phyloP scores from a whole-genome alignment of 2,329 filamentous ascomycete species.

The Rutstroemia sydowiana region DNA sequence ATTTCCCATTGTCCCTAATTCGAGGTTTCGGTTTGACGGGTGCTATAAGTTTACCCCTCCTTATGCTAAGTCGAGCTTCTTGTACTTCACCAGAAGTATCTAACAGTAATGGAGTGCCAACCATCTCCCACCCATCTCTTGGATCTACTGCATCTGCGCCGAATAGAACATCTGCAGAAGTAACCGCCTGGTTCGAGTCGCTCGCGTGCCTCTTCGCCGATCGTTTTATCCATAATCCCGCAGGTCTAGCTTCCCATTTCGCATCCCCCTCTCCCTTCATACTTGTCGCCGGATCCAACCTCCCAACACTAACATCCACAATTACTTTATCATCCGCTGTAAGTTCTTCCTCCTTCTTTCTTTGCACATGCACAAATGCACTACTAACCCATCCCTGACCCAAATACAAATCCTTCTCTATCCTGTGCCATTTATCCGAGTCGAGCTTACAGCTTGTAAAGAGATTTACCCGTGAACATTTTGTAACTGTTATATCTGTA shows the following conservation, averaged over 20 bases:
- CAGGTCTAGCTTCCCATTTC: constrained; percentile 59
- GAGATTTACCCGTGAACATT: constrained; percentile 54
- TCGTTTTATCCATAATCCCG: constrained; percentile 60
- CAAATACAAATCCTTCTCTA: constrained; percentile 67
- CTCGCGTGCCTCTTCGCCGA: constrained; percentile 42
- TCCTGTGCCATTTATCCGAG: constrained; percentile 50
- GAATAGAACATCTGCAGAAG: constrained; percentile 63
- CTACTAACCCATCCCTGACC: constrained; percentile 55
- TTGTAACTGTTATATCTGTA: constrained; percentile 60
- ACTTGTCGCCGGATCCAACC: constrained; percentile 48
- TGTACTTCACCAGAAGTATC: constrained; percentile 54
- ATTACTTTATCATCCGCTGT: constrained; percentile 54
- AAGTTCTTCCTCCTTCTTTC: constrained; percentile 64
- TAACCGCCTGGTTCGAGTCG: constrained; percentile 42
- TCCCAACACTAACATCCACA: constrained; percentile 56
- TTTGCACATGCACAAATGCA: constrained; percentile 61
- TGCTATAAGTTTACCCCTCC: constrained; percentile 60
- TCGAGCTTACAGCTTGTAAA: constrained; percentile 55
- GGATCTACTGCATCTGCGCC: constrained; percentile 78
- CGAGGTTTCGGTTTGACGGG: constrained; percentile 64
- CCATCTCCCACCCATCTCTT: constrained; percentile 74
- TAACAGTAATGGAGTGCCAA: constrained; percentile 65
- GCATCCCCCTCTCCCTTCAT: constrained; percentile 46
- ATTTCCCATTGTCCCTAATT: constrained; percentile 82
- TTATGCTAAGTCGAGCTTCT: constrained; percentile 69